phyloP scores from a whole-genome alignment of 2,329 filamentous ascomycete genomes.

The Cladobotryum mycophilum region DNA sequence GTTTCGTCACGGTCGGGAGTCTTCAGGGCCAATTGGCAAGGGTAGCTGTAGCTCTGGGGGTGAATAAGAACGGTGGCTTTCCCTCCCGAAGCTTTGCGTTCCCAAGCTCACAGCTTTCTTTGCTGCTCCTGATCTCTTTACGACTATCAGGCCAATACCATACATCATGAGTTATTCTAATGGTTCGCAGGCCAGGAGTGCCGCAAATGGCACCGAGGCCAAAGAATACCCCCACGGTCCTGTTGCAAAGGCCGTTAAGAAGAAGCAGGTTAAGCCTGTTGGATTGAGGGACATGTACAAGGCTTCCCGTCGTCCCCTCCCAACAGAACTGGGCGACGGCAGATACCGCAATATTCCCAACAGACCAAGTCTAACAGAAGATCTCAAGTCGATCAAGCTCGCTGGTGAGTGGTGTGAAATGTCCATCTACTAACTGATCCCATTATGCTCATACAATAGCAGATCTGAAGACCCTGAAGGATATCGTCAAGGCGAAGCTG shows the following conservation, averaged over 20 bases:
- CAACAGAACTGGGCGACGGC: conserved; percentile 57
- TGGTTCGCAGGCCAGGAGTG: conserved; percentile 12
- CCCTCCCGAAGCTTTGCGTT: conserved; percentile 1
- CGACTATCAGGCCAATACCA: conserved; percentile 10
- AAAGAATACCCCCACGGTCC: conserved; percentile 11
- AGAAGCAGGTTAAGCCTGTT: conserved; percentile 11
- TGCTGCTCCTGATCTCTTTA: not conserved
- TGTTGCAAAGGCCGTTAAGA: conserved; percentile 8
- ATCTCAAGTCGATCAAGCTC: conserved; percentile 50
- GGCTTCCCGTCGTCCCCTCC: conserved; percentile 55
- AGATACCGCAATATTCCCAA: conserved; percentile 45
- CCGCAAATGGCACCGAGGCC: conserved; percentile 17
- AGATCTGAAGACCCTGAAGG: conserved; percentile 58
- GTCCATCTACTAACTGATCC: not conserved
- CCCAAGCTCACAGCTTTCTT: not conserved
- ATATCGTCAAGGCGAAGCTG: conserved; percentile 55
- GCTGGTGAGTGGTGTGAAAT: conserved; percentile 30
- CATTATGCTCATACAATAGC: conserved; percentile 17
- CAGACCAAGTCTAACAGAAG: conserved; percentile 46
- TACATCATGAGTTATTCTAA: conserved; percentile 18
- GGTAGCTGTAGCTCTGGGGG: not conserved
- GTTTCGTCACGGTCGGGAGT: not conserved
- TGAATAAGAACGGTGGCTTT: conserved; percentile 7
- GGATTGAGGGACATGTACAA: conserved; percentile 29
- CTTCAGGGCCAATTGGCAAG: not conserved